Percentiles rank a stretch among this genome's conserved stretches.
Evolutionary conservation across 768 basidiomycete genomes (phyloP).

Genomic region (Astraeus odoratus): DNA sequence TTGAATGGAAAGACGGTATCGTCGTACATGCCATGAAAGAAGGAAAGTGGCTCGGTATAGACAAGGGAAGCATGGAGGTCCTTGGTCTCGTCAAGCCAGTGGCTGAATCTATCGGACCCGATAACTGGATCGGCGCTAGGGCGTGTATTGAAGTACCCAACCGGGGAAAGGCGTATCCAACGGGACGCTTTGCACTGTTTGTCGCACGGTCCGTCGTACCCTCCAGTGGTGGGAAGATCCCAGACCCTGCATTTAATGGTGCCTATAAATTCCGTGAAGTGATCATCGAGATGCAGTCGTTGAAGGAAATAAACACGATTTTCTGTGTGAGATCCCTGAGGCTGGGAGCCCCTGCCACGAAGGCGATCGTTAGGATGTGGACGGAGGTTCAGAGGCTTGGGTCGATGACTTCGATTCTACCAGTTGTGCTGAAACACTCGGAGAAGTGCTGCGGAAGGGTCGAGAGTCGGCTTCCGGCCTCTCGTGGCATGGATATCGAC

Average conservation of each 20-base stretch:
- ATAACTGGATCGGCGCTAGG: slow-evolving; percentile 69
- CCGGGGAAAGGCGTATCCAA: slow-evolving; percentile 66
- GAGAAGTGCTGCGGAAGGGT: slow-evolving; percentile 79
- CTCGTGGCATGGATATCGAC: slow-evolving; percentile 38
- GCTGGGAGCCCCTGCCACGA: slow-evolving; percentile 42
- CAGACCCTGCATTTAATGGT: slow-evolving; percentile 70
- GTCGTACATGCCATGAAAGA: slow-evolving; percentile 83
- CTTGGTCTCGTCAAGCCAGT: slow-evolving; percentile 83
- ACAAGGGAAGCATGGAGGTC: slow-evolving; percentile 84
- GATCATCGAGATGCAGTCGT: slow-evolving; percentile 49
- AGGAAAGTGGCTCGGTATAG: slow-evolving; percentile 90
- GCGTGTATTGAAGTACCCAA: slow-evolving; percentile 69
- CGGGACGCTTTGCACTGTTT: slow-evolving; percentile 78
- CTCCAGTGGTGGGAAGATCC: slow-evolving; percentile 38
- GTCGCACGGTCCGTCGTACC: slow-evolving; percentile 71
- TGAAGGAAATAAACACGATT: slow-evolving; percentile 65
- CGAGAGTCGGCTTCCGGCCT: slow-evolving; percentile 46
- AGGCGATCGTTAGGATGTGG: slow-evolving; percentile 66
- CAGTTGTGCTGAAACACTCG: slow-evolving; percentile 72
- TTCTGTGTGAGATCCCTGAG: slow-evolving; percentile 58
- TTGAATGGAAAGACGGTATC: slow-evolving; percentile 96
- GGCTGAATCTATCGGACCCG: slow-evolving; percentile 60
- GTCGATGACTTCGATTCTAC: slow-evolving; percentile 41
- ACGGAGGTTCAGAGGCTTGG: slow-evolving; percentile 46
- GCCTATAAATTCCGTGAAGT: slow-evolving; percentile 80